A percentile compares a stretch with the other conserved stretches of the same genome.
Conservation (phyloP, 768 basidiomycete species). For the Lactarius indigo region DNA sequence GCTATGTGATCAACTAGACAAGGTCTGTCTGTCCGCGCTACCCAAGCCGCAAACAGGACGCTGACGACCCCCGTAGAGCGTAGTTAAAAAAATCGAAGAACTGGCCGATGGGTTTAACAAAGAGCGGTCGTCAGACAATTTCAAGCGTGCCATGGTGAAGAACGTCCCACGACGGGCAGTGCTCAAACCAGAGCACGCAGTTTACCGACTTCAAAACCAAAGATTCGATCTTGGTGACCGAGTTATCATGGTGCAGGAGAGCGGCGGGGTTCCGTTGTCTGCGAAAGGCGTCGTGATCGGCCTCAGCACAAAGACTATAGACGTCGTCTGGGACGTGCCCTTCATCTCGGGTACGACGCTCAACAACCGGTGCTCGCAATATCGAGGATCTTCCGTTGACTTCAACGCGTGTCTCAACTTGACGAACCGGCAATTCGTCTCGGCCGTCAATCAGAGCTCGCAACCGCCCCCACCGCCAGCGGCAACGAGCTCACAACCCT, state of each 20-base stretch:
- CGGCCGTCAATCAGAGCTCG: constrained; percentile 61
- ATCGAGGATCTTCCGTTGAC: constrained; percentile 85
- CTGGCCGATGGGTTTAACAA: constrained; percentile 66
- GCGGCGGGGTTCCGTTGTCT: constrained; percentile 85
- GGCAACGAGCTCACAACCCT: constrained; percentile 49
- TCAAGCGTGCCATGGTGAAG: constrained; percentile 93
- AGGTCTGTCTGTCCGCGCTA: constrained; percentile 54
- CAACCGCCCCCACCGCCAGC: constrained; percentile 37
- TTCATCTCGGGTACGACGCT: constrained; percentile 93
- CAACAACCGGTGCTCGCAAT: constrained; percentile 87
- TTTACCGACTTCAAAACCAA: constrained; percentile 88
- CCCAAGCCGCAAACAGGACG: neutral
- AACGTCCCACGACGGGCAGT: constrained; percentile 91
- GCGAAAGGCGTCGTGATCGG: constrained; percentile 95
- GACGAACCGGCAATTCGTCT: constrained; percentile 79
- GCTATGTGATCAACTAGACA: constrained; percentile 86
- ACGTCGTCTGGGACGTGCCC: constrained; percentile 93
- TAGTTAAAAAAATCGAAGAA: constrained; percentile 74
- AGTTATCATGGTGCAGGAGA: constrained; percentile 94
- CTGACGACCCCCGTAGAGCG: constrained; percentile 47
- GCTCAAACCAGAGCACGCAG: constrained; percentile 86
- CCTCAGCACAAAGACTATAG: constrained; percentile 81
- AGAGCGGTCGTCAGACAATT: constrained; percentile 54
- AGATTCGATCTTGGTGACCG: constrained; percentile 85
- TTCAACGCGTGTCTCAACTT: constrained; percentile 90